Conservation (phyloP, 371 early-diverging fungal species). For the Rhizomucor pusillus region DNA sequence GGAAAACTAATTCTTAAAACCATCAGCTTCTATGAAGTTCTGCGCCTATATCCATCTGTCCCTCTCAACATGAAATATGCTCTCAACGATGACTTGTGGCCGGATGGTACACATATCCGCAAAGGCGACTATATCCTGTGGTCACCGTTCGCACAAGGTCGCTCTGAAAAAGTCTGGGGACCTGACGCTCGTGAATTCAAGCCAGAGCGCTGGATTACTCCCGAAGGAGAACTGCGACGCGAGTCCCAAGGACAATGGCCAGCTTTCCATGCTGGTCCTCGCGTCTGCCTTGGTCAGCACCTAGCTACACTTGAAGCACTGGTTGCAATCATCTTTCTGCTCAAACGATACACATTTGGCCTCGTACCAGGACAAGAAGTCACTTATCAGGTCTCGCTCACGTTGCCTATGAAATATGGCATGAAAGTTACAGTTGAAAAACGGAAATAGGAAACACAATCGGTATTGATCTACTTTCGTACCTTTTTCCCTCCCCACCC, state of each 20-base stretch:
- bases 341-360: constrained; percentile 46
- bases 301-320: constrained; percentile 57
- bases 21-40: constrained; percentile 50
- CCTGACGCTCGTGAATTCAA: constrained; percentile 53
- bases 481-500: too few species aligned
- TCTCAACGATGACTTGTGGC: constrained; percentile 63
- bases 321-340: constrained; percentile 42
- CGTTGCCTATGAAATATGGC: constrained; percentile 54
- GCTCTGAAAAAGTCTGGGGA: constrained; percentile 56
- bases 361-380: constrained; percentile 41
- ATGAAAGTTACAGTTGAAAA: constrained; percentile 39
- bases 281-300: constrained; percentile 36
- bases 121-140: constrained; percentile 53
- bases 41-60: constrained; percentile 74
- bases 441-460: constrained; percentile 6
- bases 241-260: constrained; percentile 35
- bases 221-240: constrained; percentile 23
- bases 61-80: constrained; percentile 65
- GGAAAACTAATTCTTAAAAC: too few species aligned
- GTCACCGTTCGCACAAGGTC: constrained; percentile 52
- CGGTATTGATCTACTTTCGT: too few species aligned
- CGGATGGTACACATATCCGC: constrained; percentile 62
- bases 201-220: constrained; percentile 59
- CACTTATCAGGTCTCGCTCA: constrained; percentile 37
- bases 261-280: constrained; percentile 57